phyloP scores from a whole-genome alignment of 2,329 filamentous ascomycete species.

The Amauroascus verrucosus region DNA sequence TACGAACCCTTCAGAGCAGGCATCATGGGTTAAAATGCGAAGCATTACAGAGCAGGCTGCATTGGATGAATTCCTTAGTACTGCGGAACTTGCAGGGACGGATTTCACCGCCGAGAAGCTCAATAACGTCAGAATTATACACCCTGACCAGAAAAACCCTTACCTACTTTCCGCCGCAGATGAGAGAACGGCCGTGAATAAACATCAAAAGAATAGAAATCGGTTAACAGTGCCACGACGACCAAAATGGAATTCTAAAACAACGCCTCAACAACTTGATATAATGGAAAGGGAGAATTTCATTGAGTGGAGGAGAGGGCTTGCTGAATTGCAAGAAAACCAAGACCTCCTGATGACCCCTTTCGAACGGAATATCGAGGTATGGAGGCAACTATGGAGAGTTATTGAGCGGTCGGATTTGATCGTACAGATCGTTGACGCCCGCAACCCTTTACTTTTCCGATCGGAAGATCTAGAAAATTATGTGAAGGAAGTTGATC shows the following conservation, averaged over 20 bases:
- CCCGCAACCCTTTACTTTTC: slow-evolving; percentile 86
- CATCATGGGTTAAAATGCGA: slow-evolving; percentile 98
- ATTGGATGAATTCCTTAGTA: slow-evolving; percentile 91
- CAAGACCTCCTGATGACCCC: slow-evolving; percentile 94
- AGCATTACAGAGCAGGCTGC: slow-evolving; percentile 95
- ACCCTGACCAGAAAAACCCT: slow-evolving; percentile 90
- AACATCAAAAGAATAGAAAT: slow-evolving; percentile 69
- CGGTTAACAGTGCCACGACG: slow-evolving; percentile 80
- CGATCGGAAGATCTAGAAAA: slow-evolving; percentile 83
- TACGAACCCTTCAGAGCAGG: slow-evolving; percentile 81
- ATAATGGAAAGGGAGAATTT: slow-evolving; percentile 67
- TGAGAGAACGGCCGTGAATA: slow-evolving; percentile 65
- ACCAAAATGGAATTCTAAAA: slow-evolving; percentile 77
- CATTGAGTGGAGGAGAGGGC: slow-evolving; percentile 74
- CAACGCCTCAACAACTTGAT: slow-evolving; percentile 75
- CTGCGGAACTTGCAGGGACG: slow-evolving; percentile 91
- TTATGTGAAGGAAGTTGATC: slow-evolving; percentile 88
- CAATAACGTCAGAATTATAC: slow-evolving; percentile 98
- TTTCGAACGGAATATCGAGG: slow-evolving; percentile 92
- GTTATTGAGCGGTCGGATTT: slow-evolving; percentile 95
- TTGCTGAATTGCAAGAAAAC: slow-evolving; percentile 88
- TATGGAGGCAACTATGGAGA: slow-evolving; percentile 96
- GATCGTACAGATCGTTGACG: slow-evolving; percentile 96
- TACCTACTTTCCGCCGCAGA: slow-evolving; percentile 79
- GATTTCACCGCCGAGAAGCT: slow-evolving; percentile 98